Base-by-base conservation (phyloP, 1,139 yeast genomes). In the Pichia sp. region DNA sequence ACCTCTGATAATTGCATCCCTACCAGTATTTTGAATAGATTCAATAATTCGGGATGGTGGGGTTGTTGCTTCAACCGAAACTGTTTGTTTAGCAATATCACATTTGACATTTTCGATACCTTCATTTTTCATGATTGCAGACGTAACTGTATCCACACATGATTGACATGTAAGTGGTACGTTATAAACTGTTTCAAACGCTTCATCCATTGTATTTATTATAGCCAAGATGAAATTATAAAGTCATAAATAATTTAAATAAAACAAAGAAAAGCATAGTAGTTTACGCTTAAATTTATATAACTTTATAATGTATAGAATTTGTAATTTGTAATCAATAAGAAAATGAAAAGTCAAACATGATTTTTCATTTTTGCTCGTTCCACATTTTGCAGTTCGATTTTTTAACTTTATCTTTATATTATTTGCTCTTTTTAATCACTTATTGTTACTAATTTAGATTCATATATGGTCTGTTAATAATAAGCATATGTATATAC, bases 1-100 rank as follows among this genome's bases (percentile, higher is more conserved):
- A 6, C 98, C 98, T 51, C 97, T 72, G 31, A 90, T 82, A 52
- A 90, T 86, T 9, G 96, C 96, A 60, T 90, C 97, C 54, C 79
- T 77, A 2, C 97, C 97, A 4, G 80, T 80, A 2, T 60, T 57
- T 61, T 83, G 90, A 48, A 87, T 78, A 0, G 84, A 75, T 50
- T 68, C 67, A 29, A 85, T 81, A 22, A 87, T 72, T 30, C 64
- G 66, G 4, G 92, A 82, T 1, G 96, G 96, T 4, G 95, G 78
- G 7, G 74, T 68, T 1, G 74, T 61, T 2, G 95, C 94, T 25
- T 67, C 67, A 5, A 87, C 82, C 1, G 78, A 68, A 12, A 86
- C 90, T 30, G 76, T 65, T 57, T 85, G 78, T 20, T 69, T 63
- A 6, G 62, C 54, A 35, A 86, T 64, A 60, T 83, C 80, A 41